These are phyloP conservation scores for Aspergillus fumigatiaffinis DNA, from an alignment of 2,329 filamentous ascomycete species.

Conservation along the genomic window DNA sequence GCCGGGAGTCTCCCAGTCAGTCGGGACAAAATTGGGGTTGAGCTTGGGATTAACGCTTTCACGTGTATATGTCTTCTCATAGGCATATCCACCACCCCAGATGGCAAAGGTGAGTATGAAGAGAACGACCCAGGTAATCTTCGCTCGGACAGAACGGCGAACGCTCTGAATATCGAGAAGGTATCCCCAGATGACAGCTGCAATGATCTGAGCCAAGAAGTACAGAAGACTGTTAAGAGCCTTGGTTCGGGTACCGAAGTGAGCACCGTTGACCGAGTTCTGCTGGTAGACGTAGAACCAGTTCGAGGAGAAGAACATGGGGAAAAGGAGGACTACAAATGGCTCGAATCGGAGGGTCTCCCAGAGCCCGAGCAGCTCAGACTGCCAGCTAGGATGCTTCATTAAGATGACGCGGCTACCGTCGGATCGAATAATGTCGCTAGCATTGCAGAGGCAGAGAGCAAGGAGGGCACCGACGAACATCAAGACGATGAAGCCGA, in stretches of 20 bases:
- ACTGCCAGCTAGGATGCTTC: slow-evolving; percentile 81
- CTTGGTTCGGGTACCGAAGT: slow-evolving; percentile 69
- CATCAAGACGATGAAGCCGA: slow-evolving; percentile 79
- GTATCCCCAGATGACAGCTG: slow-evolving; percentile 67
- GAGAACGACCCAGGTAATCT: slow-evolving; percentile 55
- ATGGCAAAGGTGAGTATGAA: slow-evolving; percentile 67
- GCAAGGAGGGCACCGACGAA: slow-evolving; percentile 65
- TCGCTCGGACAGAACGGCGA: slow-evolving; percentile 64
- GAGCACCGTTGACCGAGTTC: slow-evolving; percentile 64
- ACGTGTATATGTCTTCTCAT: slow-evolving; percentile 60
- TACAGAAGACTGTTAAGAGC: slow-evolving; percentile 71
- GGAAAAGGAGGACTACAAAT: slow-evolving; percentile 70
- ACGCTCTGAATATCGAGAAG: slow-evolving; percentile 59
- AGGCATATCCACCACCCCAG: slow-evolving; percentile 78
- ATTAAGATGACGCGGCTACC: slow-evolving; percentile 76
- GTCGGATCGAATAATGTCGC: slow-evolving; percentile 67
- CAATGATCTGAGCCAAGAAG: slow-evolving; percentile 72
- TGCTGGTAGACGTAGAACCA: slow-evolving; percentile 77
- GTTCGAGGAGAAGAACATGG: slow-evolving; percentile 75
- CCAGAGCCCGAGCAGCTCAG: slow-evolving; percentile 69
- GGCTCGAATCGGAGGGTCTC: slow-evolving; percentile 67
- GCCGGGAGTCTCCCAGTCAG: slow-evolving; percentile 64
- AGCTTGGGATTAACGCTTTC: slow-evolving; percentile 16
- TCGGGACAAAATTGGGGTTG: slow-evolving; percentile 11
- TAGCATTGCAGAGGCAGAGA: slow-evolving; percentile 65